Evolutionary conservation across 2,329 filamentous ascomycete genomes (phyloP).

Genomic region (Oidium heveae): DNA sequence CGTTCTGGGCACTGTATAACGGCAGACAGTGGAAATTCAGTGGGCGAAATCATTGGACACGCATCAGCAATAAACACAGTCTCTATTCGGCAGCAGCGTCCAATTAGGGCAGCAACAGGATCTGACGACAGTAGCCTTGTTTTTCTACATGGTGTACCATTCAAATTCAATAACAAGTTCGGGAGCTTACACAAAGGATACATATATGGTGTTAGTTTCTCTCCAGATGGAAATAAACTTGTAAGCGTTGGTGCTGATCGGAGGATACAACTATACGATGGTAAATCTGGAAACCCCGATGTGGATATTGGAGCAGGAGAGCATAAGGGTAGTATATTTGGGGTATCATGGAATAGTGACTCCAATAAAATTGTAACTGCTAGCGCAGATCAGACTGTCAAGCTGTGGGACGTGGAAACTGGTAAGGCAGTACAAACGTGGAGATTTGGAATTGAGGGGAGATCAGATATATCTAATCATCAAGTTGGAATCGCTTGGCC

Average conservation of each 20-base stretch:
- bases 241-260: conserved; percentile 85
- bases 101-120: conserved; percentile 74
- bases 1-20: conserved; percentile 86
- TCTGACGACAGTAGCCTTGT: conserved; percentile 75
- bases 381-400: conserved; percentile 83
- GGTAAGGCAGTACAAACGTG: conserved; percentile 59
- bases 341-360: conserved; percentile 71
- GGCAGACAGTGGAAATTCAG: conserved; percentile 83
- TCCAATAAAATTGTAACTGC: conserved; percentile 72
- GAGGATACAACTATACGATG: conserved; percentile 84
- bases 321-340: conserved; percentile 83
- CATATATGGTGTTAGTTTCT: conserved; percentile 69
- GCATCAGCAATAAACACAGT: conserved; percentile 78
- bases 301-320: conserved; percentile 55
- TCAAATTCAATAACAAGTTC: conserved; percentile 79
- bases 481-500: conserved; percentile 91
- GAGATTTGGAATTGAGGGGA: conserved; percentile 54
- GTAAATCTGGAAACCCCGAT: conserved; percentile 72
- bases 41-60: conserved; percentile 84
- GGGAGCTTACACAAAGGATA: conserved; percentile 66
- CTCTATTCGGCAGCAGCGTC: conserved; percentile 67
- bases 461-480: conserved; percentile 51
- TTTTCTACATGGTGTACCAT: conserved; percentile 82
- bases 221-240: conserved; percentile 58
- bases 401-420: conserved; percentile 72